Conservation (phyloP, 192 early-diverging fungal genomes). For the Chytriomyces confervae region DNA sequence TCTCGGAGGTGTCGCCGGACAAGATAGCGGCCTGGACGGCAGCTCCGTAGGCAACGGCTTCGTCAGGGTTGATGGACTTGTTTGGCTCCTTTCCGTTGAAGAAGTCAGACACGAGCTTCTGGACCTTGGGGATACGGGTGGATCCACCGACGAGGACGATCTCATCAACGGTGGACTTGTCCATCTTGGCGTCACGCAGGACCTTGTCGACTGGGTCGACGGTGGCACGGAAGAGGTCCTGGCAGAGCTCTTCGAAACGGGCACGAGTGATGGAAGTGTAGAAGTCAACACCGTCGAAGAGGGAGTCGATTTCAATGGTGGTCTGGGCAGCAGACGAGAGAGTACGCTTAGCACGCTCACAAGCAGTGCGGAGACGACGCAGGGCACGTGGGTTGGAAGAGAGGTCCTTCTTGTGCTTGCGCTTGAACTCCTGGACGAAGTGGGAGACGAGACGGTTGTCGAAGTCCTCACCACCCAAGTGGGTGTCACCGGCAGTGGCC, state of each 20-base stretch:
- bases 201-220: slow-evolving; percentile 97
- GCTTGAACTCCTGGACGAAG: slow-evolving; percentile 96
- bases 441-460: slow-evolving; percentile 98
- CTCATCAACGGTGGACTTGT: slow-evolving; percentile 88
- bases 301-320: slow-evolving; percentile 94
- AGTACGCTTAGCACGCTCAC: slow-evolving; percentile 97
- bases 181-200: slow-evolving; percentile 94
- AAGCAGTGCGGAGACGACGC: slow-evolving; percentile 95
- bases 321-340: slow-evolving; percentile 94
- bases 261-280: slow-evolving; percentile 98
- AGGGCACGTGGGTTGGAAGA: slow-evolving; percentile 87
- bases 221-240: slow-evolving; percentile 94
- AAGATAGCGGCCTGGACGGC: slow-evolving; percentile 98
- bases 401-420: slow-evolving; percentile 97
- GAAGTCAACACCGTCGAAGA: slow-evolving; percentile 97
- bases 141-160: slow-evolving; percentile 98
- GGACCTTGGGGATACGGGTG: slow-evolving; percentile 99
- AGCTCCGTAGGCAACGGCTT: slow-evolving; percentile 98
- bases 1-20: slow-evolving; percentile 94
- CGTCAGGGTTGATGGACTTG: slow-evolving; percentile 99
- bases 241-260: slow-evolving; percentile 98
- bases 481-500: slow-evolving; percentile 98
- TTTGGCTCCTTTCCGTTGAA: slow-evolving; percentile 99
- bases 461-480: slow-evolving; percentile 99
- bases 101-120: slow-evolving; percentile 97